Evolutionary conservation across 179 eudicot genomes (phyloP), one percentile per base, ranked within the genome.

Genomic region (Beta lomatogona): DNA sequence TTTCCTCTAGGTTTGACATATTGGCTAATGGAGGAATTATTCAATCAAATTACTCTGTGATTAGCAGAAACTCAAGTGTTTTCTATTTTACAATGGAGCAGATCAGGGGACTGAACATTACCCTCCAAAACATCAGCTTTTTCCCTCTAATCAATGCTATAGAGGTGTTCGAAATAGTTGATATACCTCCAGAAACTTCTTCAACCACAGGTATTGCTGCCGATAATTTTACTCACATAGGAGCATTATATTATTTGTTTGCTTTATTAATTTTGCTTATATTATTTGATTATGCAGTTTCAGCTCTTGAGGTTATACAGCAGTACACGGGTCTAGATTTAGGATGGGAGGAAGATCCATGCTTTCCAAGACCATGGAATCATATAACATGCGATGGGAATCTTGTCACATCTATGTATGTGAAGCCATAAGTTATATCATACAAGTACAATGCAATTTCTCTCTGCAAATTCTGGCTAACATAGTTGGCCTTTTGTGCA

Each of bases 341-440:
- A 81, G 97, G 90, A 80, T 93, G 97, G 97, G 86, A 92, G 88
- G 94, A 93, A 81, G 97, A 93, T 89, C 97, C 97, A 25, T 93
- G 97, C 76, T 91, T 82, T 53, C 95, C 97, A 25, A 83, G 76
- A 67, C 89, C 94, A 25, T 93, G 97, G 97, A 86, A 81, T 81
- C 91, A 86, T 80, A 82, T 93, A 44, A 87, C 80, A 71, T 93
- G 97, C 59, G 90, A 91, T 69, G 89, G 88, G 76, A 92, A 86
- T 80, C 78, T 86, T 7, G 93, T 93, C 57, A 89, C 89, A 75
- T 90, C 97, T 77, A 75, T 93, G 97, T 93, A 91, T 36, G 92
- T 72, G 55, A 57, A 41, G 15, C 50, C 50, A 54, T 14, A n/a
- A 65, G 53, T 65, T 15, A 4, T 58, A 28, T 75, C 22, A 16